Evolutionary conservation across 1,139 yeast genomes (phyloP).

Genomic region (Candida gigantensis): DNA sequence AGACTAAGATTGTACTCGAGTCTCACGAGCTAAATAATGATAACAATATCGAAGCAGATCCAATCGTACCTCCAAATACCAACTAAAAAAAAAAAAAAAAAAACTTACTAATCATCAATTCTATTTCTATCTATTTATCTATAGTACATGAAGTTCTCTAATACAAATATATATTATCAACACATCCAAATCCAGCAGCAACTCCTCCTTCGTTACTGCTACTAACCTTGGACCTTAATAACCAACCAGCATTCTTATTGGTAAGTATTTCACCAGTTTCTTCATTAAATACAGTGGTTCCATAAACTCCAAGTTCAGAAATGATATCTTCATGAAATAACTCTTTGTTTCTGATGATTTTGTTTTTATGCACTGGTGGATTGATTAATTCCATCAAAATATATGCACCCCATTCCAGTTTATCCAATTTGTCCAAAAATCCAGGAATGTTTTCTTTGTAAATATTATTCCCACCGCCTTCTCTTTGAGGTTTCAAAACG

Average conservation of each 20-base stretch:
- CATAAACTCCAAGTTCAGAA: constrained; percentile 90
- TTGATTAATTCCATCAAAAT: constrained; percentile 90
- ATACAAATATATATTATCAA: constrained; percentile 68
- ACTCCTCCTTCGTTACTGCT: constrained; percentile 96
- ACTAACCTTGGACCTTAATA: constrained; percentile 84
- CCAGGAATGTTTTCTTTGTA: constrained; percentile 82
- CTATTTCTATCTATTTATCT: constrained; percentile 2
- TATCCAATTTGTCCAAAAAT: constrained; percentile 62
- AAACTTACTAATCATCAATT: neutral
- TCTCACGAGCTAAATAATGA: constrained; percentile 12
- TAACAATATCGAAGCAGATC: neutral
- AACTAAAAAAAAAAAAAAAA: neutral
- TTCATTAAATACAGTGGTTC: constrained; percentile 76
- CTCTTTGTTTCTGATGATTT: constrained; percentile 67
- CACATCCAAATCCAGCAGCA: constrained; percentile 98
- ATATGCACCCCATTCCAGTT: constrained; percentile 83
- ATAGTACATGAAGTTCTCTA: too few species aligned
- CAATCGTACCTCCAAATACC: neutral
- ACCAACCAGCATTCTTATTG: constrained; percentile 79
- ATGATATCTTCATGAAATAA: constrained; percentile 68
- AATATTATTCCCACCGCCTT: constrained; percentile 92
- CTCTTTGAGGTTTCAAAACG: constrained; percentile 95
- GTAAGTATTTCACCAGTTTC: constrained; percentile 52
- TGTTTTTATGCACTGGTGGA: constrained; percentile 68
- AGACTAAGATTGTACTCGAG: constrained; percentile 1